Conservation (phyloP, 257 asterid species). For the Galeopsis tetrahit region DNA sequence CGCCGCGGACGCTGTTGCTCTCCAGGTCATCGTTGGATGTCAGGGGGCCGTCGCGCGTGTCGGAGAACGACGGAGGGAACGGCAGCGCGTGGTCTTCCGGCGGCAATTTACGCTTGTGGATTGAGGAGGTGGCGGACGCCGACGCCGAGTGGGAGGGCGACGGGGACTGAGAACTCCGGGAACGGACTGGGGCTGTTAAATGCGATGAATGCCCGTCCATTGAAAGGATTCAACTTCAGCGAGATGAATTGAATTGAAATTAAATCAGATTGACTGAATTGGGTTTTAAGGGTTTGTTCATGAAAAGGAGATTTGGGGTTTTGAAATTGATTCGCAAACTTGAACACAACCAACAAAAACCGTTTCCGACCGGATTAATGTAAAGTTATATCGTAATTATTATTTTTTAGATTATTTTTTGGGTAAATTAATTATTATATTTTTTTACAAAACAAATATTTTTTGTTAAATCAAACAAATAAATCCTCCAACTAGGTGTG, state of each 20-base stretch:
- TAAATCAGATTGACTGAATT: neutral
- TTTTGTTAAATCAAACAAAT: too few relatives aligned
- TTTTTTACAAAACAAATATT: too few relatives aligned
- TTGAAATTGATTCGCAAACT: too few relatives aligned
- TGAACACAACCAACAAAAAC: too few relatives aligned
- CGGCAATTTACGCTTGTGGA: constrained; percentile 81
- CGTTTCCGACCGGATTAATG: too few relatives aligned
- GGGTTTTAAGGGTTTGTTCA: neutral
- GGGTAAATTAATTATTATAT: too few relatives aligned
- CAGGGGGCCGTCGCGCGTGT: constrained; percentile 90
- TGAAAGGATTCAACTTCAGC: constrained; percentile 2
- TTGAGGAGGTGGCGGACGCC: constrained; percentile 93
- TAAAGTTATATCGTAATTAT: too few relatives aligned
- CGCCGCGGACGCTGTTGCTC: constrained; percentile 96
- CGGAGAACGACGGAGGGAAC: constrained; percentile 82
- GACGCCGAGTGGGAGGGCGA: constrained; percentile 99
- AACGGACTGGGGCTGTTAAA: constrained; percentile 81
- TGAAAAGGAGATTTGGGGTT: neutral
- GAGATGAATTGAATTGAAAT: neutral
- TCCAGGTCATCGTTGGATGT: constrained; percentile 95
- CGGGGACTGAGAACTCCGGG: constrained; percentile 92
- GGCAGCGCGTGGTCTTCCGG: constrained; percentile 90
- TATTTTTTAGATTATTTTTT: too few relatives aligned
- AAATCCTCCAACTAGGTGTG: too few relatives aligned
- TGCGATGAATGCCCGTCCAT: constrained; percentile 56